Base-by-base conservation (phyloP, 768 basidiomycete genomes). In the Royoungia palumana region DNA sequence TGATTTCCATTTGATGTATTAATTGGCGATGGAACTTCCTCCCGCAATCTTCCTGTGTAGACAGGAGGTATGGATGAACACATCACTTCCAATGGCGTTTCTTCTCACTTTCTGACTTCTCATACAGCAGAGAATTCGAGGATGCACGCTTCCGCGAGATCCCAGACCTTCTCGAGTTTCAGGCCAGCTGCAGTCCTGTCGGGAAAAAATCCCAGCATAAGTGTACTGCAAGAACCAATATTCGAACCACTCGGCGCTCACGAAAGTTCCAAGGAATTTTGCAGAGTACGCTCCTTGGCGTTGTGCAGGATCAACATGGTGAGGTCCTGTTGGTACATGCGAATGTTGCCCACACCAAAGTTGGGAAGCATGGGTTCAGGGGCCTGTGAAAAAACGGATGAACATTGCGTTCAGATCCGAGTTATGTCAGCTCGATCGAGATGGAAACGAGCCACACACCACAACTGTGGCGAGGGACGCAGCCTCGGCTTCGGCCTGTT, bases 331-430 rank as follows among this genome's bases (percentile, higher is more conserved):
- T 63, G 45, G 46, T 70, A 62, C 46, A 60, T 44, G 2, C 59
- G 61, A 21, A 63, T 51, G 30, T 58, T 57, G 11, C 66, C 66
- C 6, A 56, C 61, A 28, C 69, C 68, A 37, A 62, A 67, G 56
- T 66, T 70, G 7, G 62, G 53, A 22, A 69, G 55, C 21, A 70
- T 40, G 7, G 66, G 69, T 37, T 60, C 56, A 22, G 68, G 68
- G 4, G 69, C 68, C 66, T 69, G 52, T 32, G 13, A 27, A 39
- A 6, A 19, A 11, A 6, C n/a, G 20, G 3, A n/a, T n/a, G n/a
- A n/a, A n/a, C n/a, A n/a, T n/a, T n/a, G 41, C 19, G 2, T 6
- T 53, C 44, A 47, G 32, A 35, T 14, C 21, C n/a, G n/a, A 10
- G 25, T n/a, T n/a, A n/a, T n/a, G 4, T 34, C 17, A 7, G 16